Conservation (phyloP, 1,139 yeast species). For the Blastobotrys raffinosifermentans region DNA sequence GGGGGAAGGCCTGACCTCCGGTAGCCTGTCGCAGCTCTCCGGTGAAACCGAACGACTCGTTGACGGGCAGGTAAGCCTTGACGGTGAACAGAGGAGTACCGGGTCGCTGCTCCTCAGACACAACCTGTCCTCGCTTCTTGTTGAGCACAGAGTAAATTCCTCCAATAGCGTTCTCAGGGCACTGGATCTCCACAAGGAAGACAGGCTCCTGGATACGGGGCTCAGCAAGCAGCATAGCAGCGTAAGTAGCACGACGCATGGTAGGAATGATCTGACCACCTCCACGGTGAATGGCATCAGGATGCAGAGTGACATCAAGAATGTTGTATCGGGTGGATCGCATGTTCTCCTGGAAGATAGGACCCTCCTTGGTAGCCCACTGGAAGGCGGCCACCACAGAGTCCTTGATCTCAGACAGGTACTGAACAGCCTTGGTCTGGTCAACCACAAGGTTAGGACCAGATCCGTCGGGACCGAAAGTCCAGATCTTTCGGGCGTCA, state of each 20-base stretch:
- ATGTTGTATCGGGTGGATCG: conserved; percentile 97
- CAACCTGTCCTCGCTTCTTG: conserved; percentile 99
- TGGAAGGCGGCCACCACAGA: conserved; percentile 99
- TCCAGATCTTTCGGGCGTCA: conserved; percentile 99
- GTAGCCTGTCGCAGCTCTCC: conserved; percentile 99
- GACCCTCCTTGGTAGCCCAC: conserved; percentile 99
- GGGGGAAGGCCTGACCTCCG: conserved; percentile 99
- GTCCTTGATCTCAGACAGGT: conserved; percentile 98
- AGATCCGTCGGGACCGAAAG: conserved; percentile 99
- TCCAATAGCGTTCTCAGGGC: conserved; percentile 99
- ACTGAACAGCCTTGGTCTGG: conserved; percentile 99
- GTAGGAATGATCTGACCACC: conserved; percentile 99
- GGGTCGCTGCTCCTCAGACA: conserved; percentile 99
- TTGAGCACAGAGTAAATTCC: conserved; percentile 99
- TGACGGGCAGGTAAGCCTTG: conserved; percentile 99
- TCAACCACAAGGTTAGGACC: conserved; percentile 99
- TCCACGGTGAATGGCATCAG: conserved; percentile 99
- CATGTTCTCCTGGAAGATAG: conserved; percentile 91
- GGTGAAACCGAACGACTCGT: conserved; percentile 99
- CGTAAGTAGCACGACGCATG: conserved; percentile 99
- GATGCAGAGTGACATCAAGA: conserved; percentile 98
- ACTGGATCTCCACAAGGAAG: conserved; percentile 98
- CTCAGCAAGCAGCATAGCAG: conserved; percentile 95
- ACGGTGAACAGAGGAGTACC: conserved; percentile 99
- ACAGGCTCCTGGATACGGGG: conserved; percentile 99